Evolutionary conservation across 345 rosid species (phyloP).

Genomic region (Citrus cavaleriei): DNA sequence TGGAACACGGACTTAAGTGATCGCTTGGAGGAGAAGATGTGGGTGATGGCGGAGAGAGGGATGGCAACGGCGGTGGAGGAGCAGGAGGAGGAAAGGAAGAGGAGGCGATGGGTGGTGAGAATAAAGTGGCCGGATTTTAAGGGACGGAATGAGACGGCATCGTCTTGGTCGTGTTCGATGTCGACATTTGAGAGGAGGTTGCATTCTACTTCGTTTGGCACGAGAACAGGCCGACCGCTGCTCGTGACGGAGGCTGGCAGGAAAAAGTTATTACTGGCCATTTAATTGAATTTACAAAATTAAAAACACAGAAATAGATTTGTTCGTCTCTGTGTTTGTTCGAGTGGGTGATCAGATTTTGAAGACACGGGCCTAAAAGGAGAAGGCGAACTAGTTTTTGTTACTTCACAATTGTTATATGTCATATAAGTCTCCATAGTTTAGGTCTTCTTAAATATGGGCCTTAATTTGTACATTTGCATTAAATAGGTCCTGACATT

Average conservation of each 20-base stretch:
- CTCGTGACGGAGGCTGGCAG: slow-evolving; percentile 42
- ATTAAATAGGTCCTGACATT: background rate
- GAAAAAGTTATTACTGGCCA: slow-evolving; percentile 17
- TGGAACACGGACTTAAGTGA: slow-evolving; percentile 79
- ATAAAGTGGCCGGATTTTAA: slow-evolving; percentile 62
- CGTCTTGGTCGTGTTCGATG: slow-evolving; percentile 66
- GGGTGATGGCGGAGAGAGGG: slow-evolving; percentile 49
- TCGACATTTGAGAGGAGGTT: slow-evolving; percentile 77
- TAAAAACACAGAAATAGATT: no score
- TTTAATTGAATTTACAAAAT: background rate
- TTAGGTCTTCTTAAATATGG: background rate
- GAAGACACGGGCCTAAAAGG: no score
- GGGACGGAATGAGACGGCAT: slow-evolving; percentile 32
- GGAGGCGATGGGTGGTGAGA: slow-evolving; percentile 85
- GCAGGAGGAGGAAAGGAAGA: slow-evolving; percentile 51
- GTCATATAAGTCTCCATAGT: background rate
- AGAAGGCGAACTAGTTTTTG: background rate
- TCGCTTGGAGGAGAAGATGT: slow-evolving; percentile 55
- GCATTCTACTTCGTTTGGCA: slow-evolving; percentile 64
- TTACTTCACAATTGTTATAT: background rate
- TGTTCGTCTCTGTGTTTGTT: background rate
- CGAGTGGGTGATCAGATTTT: background rate
- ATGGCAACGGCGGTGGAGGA: slow-evolving; percentile 28
- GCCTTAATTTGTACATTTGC: background rate
- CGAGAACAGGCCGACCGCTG: slow-evolving; percentile 81